Conservation (phyloP, 371 early-diverging fungal species). For the Mortierella sp. region DNA sequence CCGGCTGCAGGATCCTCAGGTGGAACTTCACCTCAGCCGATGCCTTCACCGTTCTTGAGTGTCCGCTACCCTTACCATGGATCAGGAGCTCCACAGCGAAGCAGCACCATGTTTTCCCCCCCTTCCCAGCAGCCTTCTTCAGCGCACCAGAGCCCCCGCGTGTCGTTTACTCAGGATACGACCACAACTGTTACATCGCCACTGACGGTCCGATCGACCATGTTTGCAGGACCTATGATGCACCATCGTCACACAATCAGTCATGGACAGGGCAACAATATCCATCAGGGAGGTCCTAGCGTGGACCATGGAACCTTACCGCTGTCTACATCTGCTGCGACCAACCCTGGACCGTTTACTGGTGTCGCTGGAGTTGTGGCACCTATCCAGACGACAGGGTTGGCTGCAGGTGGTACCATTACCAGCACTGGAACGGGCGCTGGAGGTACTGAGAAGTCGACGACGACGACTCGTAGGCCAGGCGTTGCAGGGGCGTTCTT, state of each 20-base stretch:
- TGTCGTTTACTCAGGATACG: constrained; percentile 35
- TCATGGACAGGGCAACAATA: constrained; percentile 38
- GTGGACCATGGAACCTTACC: background rate
- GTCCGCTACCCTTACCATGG: constrained; percentile 14
- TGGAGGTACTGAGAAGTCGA: background rate
- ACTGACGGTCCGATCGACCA: constrained; percentile 29
- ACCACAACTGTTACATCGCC: constrained; percentile 8
- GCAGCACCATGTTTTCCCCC: background rate
- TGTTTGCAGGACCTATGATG: constrained; percentile 26
- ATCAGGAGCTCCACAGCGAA: background rate
- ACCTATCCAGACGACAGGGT: background rate
- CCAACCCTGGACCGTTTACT: background rate
- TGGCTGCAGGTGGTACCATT: background rate
- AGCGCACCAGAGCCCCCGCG: constrained; percentile 40
- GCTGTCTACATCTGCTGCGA: background rate
- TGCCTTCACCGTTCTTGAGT: constrained; percentile 26
- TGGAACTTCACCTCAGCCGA: constrained; percentile 11
- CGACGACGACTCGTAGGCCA: background rate
- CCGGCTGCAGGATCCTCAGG: background rate
- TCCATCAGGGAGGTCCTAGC: constrained; percentile 17
- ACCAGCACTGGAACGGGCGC: background rate
- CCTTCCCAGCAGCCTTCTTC: constrained; percentile 12
- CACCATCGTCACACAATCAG: constrained; percentile 49
- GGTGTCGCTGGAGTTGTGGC: background rate
- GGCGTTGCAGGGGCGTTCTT: constrained; percentile 43